Base-by-base conservation (phyloP, 345 rosid species). In the Carallia brachiata region DNA sequence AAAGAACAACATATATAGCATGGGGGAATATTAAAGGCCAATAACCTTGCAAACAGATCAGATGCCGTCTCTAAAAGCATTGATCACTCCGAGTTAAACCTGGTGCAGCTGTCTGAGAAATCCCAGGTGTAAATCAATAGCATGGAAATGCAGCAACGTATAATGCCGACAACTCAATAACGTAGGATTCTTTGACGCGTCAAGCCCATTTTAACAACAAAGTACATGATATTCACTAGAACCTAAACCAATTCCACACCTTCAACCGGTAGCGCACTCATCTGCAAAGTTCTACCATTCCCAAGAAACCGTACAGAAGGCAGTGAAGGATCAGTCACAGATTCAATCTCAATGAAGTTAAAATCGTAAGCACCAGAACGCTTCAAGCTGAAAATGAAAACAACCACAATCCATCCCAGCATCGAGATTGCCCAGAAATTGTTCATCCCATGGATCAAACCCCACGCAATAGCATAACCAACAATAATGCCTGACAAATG, bases 381-480 rank as follows among this genome's bases (percentile, higher is more conserved):
- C 88, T 95, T 92, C 90, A 95, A 80, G 82, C 99, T 95, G 79
- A 84, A 82, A 61, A 92, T 78, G 70, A 92, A 92, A 69, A 81
- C 77, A n/a, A 88, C 82, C 18, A 78, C 70, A 32, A 85, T 82
- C 99, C 97, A 95, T 67, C 92, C 93, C 74, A 95, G 76, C 84
- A 92, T 84, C 17, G 96, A 90, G 73, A 90, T 59, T 32, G 97
- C 96, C 99, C 99, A 95, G 81, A 81, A 95, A 79, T 88, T 88
- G 73, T 86, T 92, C 99, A 95, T 95, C 74, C 99, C 99, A 17
- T 88, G 90, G 75, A 95, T 85, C 78, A 95, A 70, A 62, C 96
- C 96, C 97, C 99, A 95, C 0, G 99, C 96, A 72, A 95, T 83
- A 28, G 93, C 91, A 79, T 95, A 92, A 8, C 99, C 99, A 56